These are phyloP conservation scores for Zygoascus flipseniorum DNA, from an alignment of 805 yeast species.

Conservation along the genomic window DNA sequence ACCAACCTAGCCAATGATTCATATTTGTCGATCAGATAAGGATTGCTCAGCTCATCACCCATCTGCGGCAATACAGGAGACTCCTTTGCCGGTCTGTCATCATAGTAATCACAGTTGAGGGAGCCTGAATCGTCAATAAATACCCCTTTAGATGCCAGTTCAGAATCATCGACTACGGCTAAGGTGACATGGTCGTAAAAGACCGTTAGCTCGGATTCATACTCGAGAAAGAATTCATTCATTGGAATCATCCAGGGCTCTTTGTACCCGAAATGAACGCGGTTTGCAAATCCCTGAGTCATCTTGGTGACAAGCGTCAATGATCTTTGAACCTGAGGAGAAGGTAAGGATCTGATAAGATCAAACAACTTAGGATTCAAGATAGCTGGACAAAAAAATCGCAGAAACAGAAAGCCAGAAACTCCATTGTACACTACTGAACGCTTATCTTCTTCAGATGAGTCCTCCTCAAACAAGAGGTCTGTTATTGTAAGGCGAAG, in stretches of 20 bases:
- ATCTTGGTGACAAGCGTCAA: slow-evolving; percentile 71
- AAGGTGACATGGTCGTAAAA: slow-evolving; percentile 63
- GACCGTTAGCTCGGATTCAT: slow-evolving; percentile 49
- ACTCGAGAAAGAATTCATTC: slow-evolving; percentile 58
- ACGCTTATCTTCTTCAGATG: slow-evolving; percentile 4
- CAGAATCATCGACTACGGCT: slow-evolving; percentile 8
- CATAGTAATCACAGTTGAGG: neutral
- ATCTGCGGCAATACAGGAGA: slow-evolving; percentile 19
- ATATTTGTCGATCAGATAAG: slow-evolving; percentile 29
- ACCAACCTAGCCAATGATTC: slow-evolving; percentile 25
- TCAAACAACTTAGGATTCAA: slow-evolving; percentile 82
- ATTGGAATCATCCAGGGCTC: slow-evolving; percentile 71
- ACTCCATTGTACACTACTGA: slow-evolving; percentile 53
- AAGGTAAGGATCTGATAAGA: slow-evolving; percentile 60
- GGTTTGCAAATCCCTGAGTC: slow-evolving; percentile 68
- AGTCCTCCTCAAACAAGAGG: neutral
- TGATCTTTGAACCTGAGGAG: slow-evolving; percentile 65
- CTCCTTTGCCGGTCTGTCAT: slow-evolving; percentile 19
- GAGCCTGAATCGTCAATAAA: neutral
- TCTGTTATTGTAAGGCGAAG: slow-evolving; percentile 51
- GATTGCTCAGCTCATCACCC: slow-evolving; percentile 25
- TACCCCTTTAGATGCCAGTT: neutral
- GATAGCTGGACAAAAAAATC: slow-evolving; percentile 87
- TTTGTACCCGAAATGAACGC: slow-evolving; percentile 67
- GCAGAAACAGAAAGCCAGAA: slow-evolving; percentile 72